Percentiles rank a stretch among this genome's conserved stretches.
phyloP scores from a whole-genome alignment of 2,329 filamentous ascomycete species.

The Fusarium burgessii region DNA sequence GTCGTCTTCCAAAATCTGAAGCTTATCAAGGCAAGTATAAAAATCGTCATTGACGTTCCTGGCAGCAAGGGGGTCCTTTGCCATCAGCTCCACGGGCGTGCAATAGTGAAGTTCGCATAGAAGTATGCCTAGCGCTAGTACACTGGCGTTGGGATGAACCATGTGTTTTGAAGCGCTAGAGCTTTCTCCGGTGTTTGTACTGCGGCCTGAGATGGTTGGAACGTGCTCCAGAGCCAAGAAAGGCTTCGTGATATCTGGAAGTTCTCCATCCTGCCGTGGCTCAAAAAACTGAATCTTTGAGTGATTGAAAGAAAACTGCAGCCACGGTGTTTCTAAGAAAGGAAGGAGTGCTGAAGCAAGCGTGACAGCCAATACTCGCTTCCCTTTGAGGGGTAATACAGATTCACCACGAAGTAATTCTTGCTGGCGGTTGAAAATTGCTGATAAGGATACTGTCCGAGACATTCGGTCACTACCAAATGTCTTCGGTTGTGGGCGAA shows the following conservation, averaged over 20 bases:
- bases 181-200: too few relatives aligned
- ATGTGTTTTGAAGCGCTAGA: neutral
- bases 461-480: neutral
- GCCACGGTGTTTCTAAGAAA: neutral
- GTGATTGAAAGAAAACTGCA: neutral
- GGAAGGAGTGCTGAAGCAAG: neutral
- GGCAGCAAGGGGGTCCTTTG: neutral
- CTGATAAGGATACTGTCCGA: neutral
- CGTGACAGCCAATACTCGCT: neutral
- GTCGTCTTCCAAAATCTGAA: neutral
- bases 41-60: neutral
- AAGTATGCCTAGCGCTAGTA: neutral
- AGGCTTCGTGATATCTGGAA: neutral
- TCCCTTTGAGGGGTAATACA: neutral
- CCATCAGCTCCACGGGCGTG: neutral
- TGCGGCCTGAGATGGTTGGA: neutral
- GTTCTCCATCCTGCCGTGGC: neutral
- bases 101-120: neutral
- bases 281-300: neutral
- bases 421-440: neutral
- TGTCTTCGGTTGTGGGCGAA: neutral
- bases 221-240: neutral
- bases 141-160: neutral
- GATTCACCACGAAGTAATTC: slow-evolving; percentile 1
- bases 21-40: neutral